Base-by-base conservation (phyloP, 805 yeast species). In the Wickerhamia fluorescens region DNA sequence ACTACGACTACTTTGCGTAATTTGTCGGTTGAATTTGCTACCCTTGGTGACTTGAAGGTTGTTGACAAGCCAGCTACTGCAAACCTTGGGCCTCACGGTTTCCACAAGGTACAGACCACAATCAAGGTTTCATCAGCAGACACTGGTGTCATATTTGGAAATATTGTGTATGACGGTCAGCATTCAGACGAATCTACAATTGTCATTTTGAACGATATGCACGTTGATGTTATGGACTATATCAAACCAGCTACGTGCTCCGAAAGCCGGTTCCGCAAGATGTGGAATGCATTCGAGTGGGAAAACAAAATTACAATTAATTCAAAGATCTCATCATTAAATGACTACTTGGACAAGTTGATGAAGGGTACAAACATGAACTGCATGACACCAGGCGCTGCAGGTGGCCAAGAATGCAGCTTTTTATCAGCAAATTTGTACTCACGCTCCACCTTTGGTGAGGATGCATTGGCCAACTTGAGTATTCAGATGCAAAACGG, bases 211-310 rank as follows among this genome's bases (percentile, higher is more conserved):
- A 86, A 85, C 48, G 97, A 92, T 53, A 87, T 92, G 28, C 95
- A 88, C 53, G 88, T 92, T 35, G 96, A 92, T 54, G 84, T 92
- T 30, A 85, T 92, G 87, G 97, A 92, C 58, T 92, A 92, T 62
- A 87, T 92, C 56, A 86, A 85, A 54, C 96, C 98, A 13, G 92
- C 94, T n/a, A 71, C 73, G 14, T 84, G 95, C 55, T 65, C 87
- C 10, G 97, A 89, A 59, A 75, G 78, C 25, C 81, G 75, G 43
- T 92, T 92, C 82, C 82, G 98, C 51, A 73, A 78, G 47, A 89
- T 88, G 97, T 92, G 99, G 99, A 86, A 87, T 54, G 96, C 88
- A 55, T 92, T 94, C 53, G 99, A 92, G 62, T 92, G 98, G 98
- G 98, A 92, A 60, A 92, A 92, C 66, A 92, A 92, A 66, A 88